Conservation (phyloP, 805 yeast species). For the Ogataea pilisensis region DNA sequence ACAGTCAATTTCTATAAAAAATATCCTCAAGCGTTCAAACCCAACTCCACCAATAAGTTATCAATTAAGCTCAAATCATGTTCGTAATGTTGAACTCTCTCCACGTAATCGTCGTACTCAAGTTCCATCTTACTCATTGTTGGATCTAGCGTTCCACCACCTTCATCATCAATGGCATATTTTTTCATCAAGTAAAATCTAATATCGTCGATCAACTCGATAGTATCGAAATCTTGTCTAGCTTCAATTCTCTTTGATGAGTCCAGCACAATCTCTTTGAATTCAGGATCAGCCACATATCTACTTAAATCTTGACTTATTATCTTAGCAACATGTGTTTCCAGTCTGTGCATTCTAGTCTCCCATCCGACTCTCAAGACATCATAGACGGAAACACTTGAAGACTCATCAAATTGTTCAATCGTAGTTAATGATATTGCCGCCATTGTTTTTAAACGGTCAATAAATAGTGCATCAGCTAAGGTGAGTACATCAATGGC, state of each 20-base stretch:
- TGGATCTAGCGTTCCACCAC: slow-evolving; percentile 17
- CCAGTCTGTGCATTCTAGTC: slow-evolving; percentile 59
- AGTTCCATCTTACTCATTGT: slow-evolving; percentile 5
- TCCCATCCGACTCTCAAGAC: slow-evolving; percentile 65
- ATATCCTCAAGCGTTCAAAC: slow-evolving; percentile 37
- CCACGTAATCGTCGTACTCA: slow-evolving; percentile 14
- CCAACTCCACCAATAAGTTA: slow-evolving; percentile 33
- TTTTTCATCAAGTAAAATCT: slow-evolving; percentile 52
- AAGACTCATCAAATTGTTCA: slow-evolving; percentile 14
- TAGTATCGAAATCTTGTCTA: slow-evolving; percentile 74
- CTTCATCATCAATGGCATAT: slow-evolving; percentile 28
- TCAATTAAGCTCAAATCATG: slow-evolving; percentile 39
- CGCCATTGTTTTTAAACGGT: slow-evolving; percentile 62
- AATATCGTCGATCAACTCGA: slow-evolving; percentile 75
- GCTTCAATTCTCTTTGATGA: slow-evolving; percentile 49
- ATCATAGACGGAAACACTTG: slow-evolving; percentile 44
- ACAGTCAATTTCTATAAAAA: too few species aligned
- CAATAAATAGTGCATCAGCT: slow-evolving; percentile 58
- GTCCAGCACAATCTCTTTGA: slow-evolving; percentile 31
- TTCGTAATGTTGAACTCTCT: slow-evolving; percentile 26
- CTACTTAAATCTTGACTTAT: slow-evolving; percentile 47
- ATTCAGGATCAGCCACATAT: slow-evolving; percentile 33
- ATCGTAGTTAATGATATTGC: slow-evolving; percentile 43
- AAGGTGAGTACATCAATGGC: slow-evolving; percentile 55
- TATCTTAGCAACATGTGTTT: slow-evolving; percentile 54